These are phyloP conservation scores for Pyrrhoderma noxium DNA, from an alignment of 1,284 basidiomycete species.

Conservation along the genomic window DNA sequence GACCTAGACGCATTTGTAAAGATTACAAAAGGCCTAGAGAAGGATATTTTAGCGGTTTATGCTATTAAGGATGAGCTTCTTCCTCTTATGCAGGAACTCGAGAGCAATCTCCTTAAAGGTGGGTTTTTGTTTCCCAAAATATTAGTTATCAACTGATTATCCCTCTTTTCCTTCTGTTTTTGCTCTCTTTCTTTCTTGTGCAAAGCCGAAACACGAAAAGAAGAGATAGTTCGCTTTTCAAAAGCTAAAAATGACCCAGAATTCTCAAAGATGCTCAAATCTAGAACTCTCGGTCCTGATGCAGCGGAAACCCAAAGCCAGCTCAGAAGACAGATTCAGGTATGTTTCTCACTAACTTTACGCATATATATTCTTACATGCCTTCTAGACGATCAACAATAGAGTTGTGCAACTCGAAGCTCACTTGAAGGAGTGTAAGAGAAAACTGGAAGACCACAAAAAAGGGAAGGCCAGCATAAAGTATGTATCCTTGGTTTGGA, in stretches of 20 bases:
- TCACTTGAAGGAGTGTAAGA: constrained; percentile 62
- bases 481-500: constrained; percentile 34
- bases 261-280: constrained; percentile 74
- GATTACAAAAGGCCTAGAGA: constrained; percentile 39
- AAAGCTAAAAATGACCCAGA: constrained; percentile 70
- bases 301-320: constrained; percentile 77
- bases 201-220: constrained; percentile 62
- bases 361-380: constrained; percentile 9
- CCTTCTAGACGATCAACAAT: constrained; percentile 53
- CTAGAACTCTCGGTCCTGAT: constrained; percentile 80
- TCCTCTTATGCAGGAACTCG: constrained; percentile 44
- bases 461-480: constrained; percentile 56
- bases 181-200: background rate
- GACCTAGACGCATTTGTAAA: constrained; percentile 48
- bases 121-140: too few species aligned
- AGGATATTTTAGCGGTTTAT: constrained; percentile 46
- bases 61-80: constrained; percentile 35
- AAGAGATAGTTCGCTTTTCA: constrained; percentile 70
- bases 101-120: constrained; percentile 65
- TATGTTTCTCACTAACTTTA: constrained; percentile 28
- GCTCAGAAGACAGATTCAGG: constrained; percentile 62
- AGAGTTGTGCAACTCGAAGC: constrained; percentile 74
- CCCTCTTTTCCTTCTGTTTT: constrained; percentile 1
- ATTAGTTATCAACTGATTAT: too few species aligned
- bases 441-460: constrained; percentile 55